Evolutionary conservation across 192 early-diverging fungal genomes (phyloP).

Genomic region (Umbelopsis sp.): DNA sequence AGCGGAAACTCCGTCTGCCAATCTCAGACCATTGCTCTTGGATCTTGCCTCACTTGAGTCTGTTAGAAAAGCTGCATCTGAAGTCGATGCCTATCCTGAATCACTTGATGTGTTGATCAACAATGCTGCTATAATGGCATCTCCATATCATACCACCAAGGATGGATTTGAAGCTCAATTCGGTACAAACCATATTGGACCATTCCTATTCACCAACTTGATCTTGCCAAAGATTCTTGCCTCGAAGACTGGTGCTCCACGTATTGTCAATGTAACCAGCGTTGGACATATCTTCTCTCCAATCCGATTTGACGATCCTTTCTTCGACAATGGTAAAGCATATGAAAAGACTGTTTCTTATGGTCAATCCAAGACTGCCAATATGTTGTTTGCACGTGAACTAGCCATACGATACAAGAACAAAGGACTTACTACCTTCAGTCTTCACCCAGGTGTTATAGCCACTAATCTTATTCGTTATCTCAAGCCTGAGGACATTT

Average conservation of each 20-base stretch:
- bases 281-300: background rate
- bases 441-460: background rate
- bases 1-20: constrained; percentile 13
- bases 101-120: background rate
- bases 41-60: constrained; percentile 38
- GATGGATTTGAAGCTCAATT: constrained; percentile 69
- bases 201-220: constrained; percentile 41
- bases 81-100: constrained; percentile 17
- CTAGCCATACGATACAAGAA: background rate
- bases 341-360: background rate
- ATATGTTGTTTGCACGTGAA: constrained; percentile 47
- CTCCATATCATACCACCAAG: constrained; percentile 47
- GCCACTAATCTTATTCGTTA: background rate
- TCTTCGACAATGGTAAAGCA: background rate
- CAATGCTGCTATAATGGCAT: constrained; percentile 49
- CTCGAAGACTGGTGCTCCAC: background rate
- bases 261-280: background rate
- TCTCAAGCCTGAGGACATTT: background rate
- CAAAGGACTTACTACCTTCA: constrained; percentile 11
- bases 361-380: constrained; percentile 50
- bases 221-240: constrained; percentile 18
- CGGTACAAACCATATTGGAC: constrained; percentile 66
- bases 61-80: constrained; percentile 25
- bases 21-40: constrained; percentile 19
- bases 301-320: background rate